A percentile compares a stretch with the other conserved stretches of the same genome.
Conservation (phyloP, 495 filamentous ascomycete genomes). For the Neurospora tetraspora region DNA sequence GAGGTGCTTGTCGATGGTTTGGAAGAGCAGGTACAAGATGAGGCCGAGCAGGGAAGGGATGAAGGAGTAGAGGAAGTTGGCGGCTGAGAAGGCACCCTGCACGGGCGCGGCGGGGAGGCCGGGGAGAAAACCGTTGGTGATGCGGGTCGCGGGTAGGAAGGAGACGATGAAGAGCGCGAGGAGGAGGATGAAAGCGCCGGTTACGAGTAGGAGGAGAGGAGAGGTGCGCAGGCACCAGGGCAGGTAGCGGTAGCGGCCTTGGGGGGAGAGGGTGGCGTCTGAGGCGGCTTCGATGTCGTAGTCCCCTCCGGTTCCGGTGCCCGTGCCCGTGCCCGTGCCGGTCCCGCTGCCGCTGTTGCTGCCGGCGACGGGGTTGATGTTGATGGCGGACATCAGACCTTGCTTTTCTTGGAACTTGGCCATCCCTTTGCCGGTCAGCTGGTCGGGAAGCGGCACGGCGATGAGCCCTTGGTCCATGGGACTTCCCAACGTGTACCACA, state of each 20-base stretch:
- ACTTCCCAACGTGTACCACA: slow-evolving; percentile 36
- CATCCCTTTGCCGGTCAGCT: slow-evolving; percentile 15
- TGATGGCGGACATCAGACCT: not conserved
- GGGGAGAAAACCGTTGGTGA: slow-evolving; percentile 61
- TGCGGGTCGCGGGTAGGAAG: slow-evolving; percentile 56
- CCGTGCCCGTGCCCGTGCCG: slow-evolving; percentile 17
- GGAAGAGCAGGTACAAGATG: slow-evolving; percentile 65
- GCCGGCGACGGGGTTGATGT: not conserved
- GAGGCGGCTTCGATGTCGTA: slow-evolving; percentile 13
- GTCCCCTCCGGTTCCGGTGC: slow-evolving; percentile 18
- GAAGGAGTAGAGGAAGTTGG: slow-evolving; percentile 84
- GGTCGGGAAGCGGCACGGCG: slow-evolving; percentile 16
- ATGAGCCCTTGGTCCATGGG: slow-evolving; percentile 21
- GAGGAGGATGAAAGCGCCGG: slow-evolving; percentile 54
- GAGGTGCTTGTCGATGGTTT: slow-evolving; percentile 64
- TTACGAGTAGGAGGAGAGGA: slow-evolving; percentile 52
- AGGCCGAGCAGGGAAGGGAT: slow-evolving; percentile 68
- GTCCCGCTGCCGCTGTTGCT: slow-evolving; percentile 26
- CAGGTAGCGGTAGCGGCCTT: slow-evolving; percentile 54
- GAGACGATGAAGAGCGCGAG: slow-evolving; percentile 66
- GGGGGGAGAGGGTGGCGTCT: slow-evolving; percentile 33
- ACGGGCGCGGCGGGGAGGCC: slow-evolving; percentile 50
- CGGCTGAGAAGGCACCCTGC: slow-evolving; percentile 60
- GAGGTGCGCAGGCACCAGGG: slow-evolving; percentile 67
- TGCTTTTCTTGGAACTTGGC: slow-evolving; percentile 32